Percentiles rank a stretch among this genome's conserved stretches.
Evolutionary conservation across 2,329 filamentous ascomycete species (phyloP).

Genomic region (Sclerotinia nivalis): DNA sequence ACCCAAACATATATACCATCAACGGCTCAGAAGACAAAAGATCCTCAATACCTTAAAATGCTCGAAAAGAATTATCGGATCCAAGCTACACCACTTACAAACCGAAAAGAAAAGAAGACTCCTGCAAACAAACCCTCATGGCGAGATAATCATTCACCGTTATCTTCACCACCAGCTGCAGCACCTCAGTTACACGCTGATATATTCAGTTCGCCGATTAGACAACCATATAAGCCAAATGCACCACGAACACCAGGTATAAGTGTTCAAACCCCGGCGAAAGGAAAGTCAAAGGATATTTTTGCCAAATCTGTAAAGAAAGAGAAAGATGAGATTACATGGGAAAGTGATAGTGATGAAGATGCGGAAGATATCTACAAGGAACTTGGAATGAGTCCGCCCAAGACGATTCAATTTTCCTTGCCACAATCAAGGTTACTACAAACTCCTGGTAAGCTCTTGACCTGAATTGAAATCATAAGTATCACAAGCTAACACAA

Average conservation of each 20-base stretch:
- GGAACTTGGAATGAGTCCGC: conserved; percentile 74
- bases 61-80: conserved; percentile 94
- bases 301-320: conserved; percentile 43
- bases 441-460: conserved; percentile 72
- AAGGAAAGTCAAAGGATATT: conserved; percentile 52
- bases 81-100: conserved; percentile 80
- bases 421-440: conserved; percentile 74
- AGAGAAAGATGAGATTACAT: conserved; percentile 59
- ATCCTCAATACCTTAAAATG: conserved; percentile 86
- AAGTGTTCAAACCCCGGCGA: conserved; percentile 77
- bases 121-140: conserved; percentile 40
- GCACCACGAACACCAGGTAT: conserved; percentile 74
- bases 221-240: conserved; percentile 40
- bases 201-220: conserved; percentile 76
- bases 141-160: conserved; percentile 42
- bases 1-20: conserved; percentile 24
- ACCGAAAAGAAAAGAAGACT: conserved; percentile 28
- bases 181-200: conserved; percentile 83
- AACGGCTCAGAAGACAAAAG: conserved; percentile 49
- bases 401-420: conserved; percentile 89
- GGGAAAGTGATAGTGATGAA: conserved; percentile 68
- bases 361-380: conserved; percentile 61
- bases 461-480: background rate
- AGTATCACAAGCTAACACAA: conserved; percentile 9
- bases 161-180: conserved; percentile 75